Evolutionary conservation across 2,329 filamentous ascomycete genomes (phyloP), one percentile per base, ranked within the genome.

Genomic region (Trichophyton equinum): DNA sequence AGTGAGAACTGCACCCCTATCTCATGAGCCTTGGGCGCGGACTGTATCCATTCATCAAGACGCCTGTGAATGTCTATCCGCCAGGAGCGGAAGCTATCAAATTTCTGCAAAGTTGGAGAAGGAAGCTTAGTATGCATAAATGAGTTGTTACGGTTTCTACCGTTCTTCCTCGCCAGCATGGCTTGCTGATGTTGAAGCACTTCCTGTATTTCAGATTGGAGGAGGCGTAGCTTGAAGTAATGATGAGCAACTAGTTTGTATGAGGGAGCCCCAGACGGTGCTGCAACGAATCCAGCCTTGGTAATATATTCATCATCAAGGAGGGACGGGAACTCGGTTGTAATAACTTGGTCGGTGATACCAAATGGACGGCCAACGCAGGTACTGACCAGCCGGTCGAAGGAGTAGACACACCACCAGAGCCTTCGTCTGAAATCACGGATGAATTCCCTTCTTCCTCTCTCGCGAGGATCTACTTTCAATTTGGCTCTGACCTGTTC

Each of bases 381-480:
- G 22, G 90, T 91, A 69, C 90, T 94, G 58, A 97, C 92, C 4
- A 97, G 84, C n/a, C 92, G 84, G 73, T 97, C 92, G 60, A 97
- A 84, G 4, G 89, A 92, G 74, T 97, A 97, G 1, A 91, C 91
- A 75, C 91, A 96, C 92, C 94, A 97, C 91, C 91, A 97, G 13
- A 97, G 78, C 36, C 92, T 83, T 61, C 92, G 82, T 58, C 91
- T 85, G 64, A 96, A 81, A 72, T 97, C 94, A 59, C 92, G 85
- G 44, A 90, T 81, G 81, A 90, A 96, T 73, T 95, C 84, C 61
- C 89, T 82, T 57, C 88, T 82, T 20, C 87, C 79, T 72, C 86
- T 73, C 77, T 88, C 80, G 61, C 78, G 77, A 57, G 76, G 74
- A 64, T 81, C 77, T 15, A 81, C 73, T 61, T 71, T 75, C 60